Base-by-base conservation (phyloP, 768 basidiomycete genomes). In the Termitomyces titanicus region DNA sequence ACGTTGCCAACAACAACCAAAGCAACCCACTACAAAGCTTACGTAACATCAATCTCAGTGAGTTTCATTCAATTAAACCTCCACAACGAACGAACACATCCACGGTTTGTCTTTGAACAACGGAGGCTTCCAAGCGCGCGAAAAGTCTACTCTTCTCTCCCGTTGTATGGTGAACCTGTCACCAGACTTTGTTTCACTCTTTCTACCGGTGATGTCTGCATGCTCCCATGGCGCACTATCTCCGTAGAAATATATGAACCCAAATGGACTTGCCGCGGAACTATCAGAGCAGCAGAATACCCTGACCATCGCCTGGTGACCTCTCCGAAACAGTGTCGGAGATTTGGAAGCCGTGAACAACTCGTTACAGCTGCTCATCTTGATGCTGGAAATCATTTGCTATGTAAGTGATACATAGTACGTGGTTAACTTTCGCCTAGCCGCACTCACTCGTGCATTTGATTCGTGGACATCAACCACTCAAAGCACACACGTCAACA, bases 1-100 rank as follows among this genome's bases (percentile, higher is more conserved):
- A 57, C 68, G 71, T 66, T 69, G 68, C 63, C 68, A 66, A 62
- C 68, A 63, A 50, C 56, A 31, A 45, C 46, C 47, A 50, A 56
- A 61, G 50, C 47, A 55, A 54, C 46, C 22, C 50, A 47, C 48
- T 39, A 53, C 49, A 56, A 56, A 54, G 59, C 59, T 63, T 63
- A 63, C 45, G 53, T 63, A 63, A 63, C 50, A 53, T 58, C 54
- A 58, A 44, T 46, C 13, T 22, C 29, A 13, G 35, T 17, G 38
- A 18, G 17, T 25, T 37, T 18, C 24, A 38, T 27, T 45, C 34
- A 24, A 3, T 38, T 18, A 15, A 2, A 40, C 13, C n/a, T 17
- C 20, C 15, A 18, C 29, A 9, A 29, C 29, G 29, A n/a, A n/a
- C n/a, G n/a, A n/a, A 29, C 29, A 29, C 27, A 11, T 45, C 17